Percentiles rank a stretch among this genome's conserved stretches.
These are phyloP conservation scores for Aspergillus melleus DNA, from an alignment of 2,329 filamentous ascomycete genomes.

Conservation along the genomic window DNA sequence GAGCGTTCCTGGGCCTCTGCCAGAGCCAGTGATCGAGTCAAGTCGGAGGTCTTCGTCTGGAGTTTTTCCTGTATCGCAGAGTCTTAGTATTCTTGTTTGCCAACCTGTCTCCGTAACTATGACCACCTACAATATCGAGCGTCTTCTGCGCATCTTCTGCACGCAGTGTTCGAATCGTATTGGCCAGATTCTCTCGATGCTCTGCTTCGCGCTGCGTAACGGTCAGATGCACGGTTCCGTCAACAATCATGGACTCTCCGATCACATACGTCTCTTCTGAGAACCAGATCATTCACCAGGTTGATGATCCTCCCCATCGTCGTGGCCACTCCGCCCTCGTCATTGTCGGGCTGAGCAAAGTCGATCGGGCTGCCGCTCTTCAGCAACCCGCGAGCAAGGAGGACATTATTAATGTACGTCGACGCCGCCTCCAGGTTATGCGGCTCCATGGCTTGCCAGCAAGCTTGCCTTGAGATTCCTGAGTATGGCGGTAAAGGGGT, in stretches of 20 bases:
- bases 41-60: constrained; percentile 56
- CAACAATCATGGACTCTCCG: background rate
- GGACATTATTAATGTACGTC: constrained; percentile 64
- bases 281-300: constrained; percentile 87
- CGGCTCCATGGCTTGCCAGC: constrained; percentile 43
- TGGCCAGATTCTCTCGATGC: constrained; percentile 78
- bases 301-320: constrained; percentile 88
- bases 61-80: constrained; percentile 48
- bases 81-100: constrained; percentile 12
- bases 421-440: constrained; percentile 61
- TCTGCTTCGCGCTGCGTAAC: constrained; percentile 75
- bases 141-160: constrained; percentile 73
- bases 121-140: constrained; percentile 60
- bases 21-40: constrained; percentile 57
- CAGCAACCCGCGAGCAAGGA: constrained; percentile 63
- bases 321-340: constrained; percentile 59
- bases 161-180: constrained; percentile 73
- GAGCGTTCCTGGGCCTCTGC: constrained; percentile 71
- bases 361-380: constrained; percentile 65
- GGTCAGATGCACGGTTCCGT: constrained; percentile 12
- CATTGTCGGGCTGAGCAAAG: constrained; percentile 71
- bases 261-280: constrained; percentile 77
- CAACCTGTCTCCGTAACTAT: background rate
- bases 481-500: background rate
- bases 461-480: constrained; percentile 18